Evolutionary conservation across 805 yeast genomes (phyloP).

Genomic region (Pichia cabralensis): DNA sequence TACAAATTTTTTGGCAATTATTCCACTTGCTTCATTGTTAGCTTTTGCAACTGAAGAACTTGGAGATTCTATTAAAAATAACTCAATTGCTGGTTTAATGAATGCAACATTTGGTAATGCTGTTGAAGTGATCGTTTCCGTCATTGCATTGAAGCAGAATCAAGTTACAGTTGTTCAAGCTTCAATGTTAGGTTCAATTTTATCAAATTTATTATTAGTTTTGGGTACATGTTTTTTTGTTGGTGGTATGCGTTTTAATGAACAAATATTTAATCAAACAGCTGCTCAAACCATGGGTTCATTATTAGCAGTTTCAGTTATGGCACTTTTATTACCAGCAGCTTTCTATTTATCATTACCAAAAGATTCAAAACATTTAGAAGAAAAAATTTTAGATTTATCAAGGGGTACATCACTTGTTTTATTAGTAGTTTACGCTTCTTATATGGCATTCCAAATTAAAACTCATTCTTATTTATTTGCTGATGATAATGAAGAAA

Average conservation of each 20-base stretch:
- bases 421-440: constrained; percentile 62
- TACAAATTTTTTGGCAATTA: constrained; percentile 79
- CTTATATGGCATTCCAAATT: constrained; percentile 81
- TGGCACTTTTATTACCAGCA: constrained; percentile 87
- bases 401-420: constrained; percentile 84
- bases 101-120: constrained; percentile 98
- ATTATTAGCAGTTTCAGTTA: constrained; percentile 80
- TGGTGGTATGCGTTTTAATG: constrained; percentile 81
- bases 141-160: constrained; percentile 76
- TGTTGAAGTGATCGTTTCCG: constrained; percentile 88
- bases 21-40: constrained; percentile 83
- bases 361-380: constrained; percentile 17
- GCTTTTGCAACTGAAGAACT: constrained; percentile 93
- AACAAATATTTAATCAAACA: constrained; percentile 87
- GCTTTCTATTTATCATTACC: constrained; percentile 85
- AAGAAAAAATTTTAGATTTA: constrained; percentile 47
- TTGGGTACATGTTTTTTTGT: constrained; percentile 92
- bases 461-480: constrained; percentile 74
- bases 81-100: constrained; percentile 85
- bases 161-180: constrained; percentile 95
- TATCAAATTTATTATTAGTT: constrained; percentile 80
- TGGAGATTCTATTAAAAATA: constrained; percentile 70
- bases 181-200: constrained; percentile 89
- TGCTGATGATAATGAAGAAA: constrained; percentile 36
- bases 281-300: constrained; percentile 98